A percentile compares a stretch with the other conserved stretches of the same genome.
phyloP scores from a whole-genome alignment of 495 filamentous ascomycete species.

The Aspergillus affinis region DNA sequence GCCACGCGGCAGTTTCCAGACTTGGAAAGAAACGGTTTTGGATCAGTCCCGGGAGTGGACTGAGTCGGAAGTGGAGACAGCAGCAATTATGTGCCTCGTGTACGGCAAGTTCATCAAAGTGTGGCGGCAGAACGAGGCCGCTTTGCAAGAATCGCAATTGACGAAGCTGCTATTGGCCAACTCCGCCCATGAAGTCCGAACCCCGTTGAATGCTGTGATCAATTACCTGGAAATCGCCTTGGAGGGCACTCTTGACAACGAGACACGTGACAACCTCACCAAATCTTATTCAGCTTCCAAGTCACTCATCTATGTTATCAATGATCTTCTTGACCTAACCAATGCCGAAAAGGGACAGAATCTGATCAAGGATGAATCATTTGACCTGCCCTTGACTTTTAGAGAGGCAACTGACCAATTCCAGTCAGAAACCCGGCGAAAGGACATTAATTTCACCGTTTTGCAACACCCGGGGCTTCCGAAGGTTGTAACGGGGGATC shows the following conservation, averaged over 20 bases:
- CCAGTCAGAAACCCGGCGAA: slow-evolving; percentile 70
- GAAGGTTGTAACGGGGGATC: slow-evolving; percentile 70
- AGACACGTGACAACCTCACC: slow-evolving; percentile 84
- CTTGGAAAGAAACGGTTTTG: slow-evolving; percentile 38
- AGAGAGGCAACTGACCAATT: slow-evolving; percentile 75
- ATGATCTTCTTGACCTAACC: slow-evolving; percentile 89
- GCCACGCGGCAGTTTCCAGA: slow-evolving; percentile 36
- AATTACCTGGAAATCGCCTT: slow-evolving; percentile 95
- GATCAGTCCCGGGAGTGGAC: slow-evolving; percentile 47
- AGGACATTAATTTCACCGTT: slow-evolving; percentile 68
- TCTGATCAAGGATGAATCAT: slow-evolving; percentile 77
- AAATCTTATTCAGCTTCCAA: slow-evolving; percentile 85
- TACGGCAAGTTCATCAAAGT: slow-evolving; percentile 93
- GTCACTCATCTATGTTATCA: slow-evolving; percentile 93
- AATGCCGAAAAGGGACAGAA: slow-evolving; percentile 82
- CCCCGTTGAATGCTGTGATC: slow-evolving; percentile 92
- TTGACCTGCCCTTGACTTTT: slow-evolving; percentile 73
- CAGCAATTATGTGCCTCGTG: slow-evolving; percentile 83
- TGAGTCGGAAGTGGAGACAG: slow-evolving; percentile 70
- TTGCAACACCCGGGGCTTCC: slow-evolving; percentile 70
- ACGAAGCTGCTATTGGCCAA: slow-evolving; percentile 83
- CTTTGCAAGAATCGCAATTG: slow-evolving; percentile 76
- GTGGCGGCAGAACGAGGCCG: slow-evolving; percentile 89
- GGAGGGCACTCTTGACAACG: slow-evolving; percentile 76
- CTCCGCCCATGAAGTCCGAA: slow-evolving; percentile 92